Evolutionary conservation across 1,284 basidiomycete genomes (phyloP).

Genomic region (Leccinum subspadiceum): DNA sequence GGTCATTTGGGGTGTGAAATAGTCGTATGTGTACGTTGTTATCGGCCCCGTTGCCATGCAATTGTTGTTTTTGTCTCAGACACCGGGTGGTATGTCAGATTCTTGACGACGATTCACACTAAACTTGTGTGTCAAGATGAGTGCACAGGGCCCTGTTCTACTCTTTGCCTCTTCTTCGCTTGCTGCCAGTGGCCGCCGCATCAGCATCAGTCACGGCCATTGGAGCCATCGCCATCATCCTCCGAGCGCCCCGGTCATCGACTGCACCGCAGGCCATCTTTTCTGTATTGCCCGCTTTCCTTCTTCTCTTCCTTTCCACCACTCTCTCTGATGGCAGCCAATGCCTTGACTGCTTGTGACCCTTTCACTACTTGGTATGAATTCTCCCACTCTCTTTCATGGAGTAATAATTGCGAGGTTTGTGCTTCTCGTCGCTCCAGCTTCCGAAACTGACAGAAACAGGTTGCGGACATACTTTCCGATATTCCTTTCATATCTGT

Average conservation of each 20-base stretch:
- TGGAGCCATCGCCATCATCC: not conserved
- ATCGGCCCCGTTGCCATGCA: constrained; percentile 22
- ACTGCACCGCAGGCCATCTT: constrained; percentile 2
- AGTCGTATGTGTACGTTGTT: not conserved
- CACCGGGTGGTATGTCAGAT: not conserved
- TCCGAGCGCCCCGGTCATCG: constrained; percentile 2
- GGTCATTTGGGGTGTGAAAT: constrained; percentile 26
- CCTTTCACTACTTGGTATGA: constrained; percentile 22
- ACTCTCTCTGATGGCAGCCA: constrained; percentile 24
- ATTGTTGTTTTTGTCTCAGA: not conserved
- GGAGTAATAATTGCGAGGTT: constrained; percentile 38
- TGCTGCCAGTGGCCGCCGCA: constrained; percentile 4
- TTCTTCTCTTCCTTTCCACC: constrained; percentile 16
- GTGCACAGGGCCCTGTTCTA: not conserved
- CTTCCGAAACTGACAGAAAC: constrained; percentile 14
- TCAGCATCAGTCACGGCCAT: constrained; percentile 8
- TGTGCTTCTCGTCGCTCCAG: constrained; percentile 7
- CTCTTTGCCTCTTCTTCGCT: not conserved
- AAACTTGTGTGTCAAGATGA: not conserved
- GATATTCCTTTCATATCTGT: constrained; percentile 69
- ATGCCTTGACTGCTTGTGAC: constrained; percentile 14
- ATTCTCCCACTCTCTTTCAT: constrained; percentile 27
- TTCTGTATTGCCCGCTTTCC: constrained; percentile 2
- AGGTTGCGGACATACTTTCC: constrained; percentile 60
- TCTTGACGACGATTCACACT: not conserved